Evolutionary conservation across 768 basidiomycete genomes (phyloP), one percentile per base, ranked within the genome.

Genomic region (Dentipellis sp.): DNA sequence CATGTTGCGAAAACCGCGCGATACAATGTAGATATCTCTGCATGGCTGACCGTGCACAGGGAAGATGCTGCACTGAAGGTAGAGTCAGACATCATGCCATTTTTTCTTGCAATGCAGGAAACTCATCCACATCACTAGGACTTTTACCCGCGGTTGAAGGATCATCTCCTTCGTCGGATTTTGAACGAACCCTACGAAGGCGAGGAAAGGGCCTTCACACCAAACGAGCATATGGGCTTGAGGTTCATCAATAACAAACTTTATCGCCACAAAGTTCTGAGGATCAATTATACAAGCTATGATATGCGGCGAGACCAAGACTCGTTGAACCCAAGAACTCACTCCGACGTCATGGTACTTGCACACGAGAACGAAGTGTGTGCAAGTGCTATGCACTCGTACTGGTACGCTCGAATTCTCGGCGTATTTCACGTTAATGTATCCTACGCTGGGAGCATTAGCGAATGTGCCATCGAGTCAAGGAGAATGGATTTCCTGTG

Each of bases 241-340:
- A 22, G 42, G 3, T 57, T 67, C 45, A 57, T 50, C 3, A 52
- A 59, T 47, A 66, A 67, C 62, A 59, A 22, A 45, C 62, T 72
- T 34, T 75, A 64, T 50, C 17, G 6, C 6, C 71, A 74, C 63
- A 66, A 67, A 39, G 61, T 64, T 2, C 19, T 74, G 5, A 67
- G 66, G 0, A 49, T 76, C 46, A 72, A 74, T 56, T 75, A 73
- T 56, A 76, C 75, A 0, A 73, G 71, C 0, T 78, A 77, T 59
- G 71, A 78, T 60, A 35, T 74, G 16, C 68, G 71, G 17, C 65
- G 72, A 0, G 62, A 60, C 1, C 75, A 78, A 56, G 78, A 80
- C 58, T 59, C 68, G 0, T 62, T 80, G 55, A 78, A 77, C 51
- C 71, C 73, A 19, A 40, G 59, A 0, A 72, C 65, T 0, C 67